phyloP scores from a whole-genome alignment of 2,329 filamentous ascomycete genomes.

The Calonectria montana region DNA sequence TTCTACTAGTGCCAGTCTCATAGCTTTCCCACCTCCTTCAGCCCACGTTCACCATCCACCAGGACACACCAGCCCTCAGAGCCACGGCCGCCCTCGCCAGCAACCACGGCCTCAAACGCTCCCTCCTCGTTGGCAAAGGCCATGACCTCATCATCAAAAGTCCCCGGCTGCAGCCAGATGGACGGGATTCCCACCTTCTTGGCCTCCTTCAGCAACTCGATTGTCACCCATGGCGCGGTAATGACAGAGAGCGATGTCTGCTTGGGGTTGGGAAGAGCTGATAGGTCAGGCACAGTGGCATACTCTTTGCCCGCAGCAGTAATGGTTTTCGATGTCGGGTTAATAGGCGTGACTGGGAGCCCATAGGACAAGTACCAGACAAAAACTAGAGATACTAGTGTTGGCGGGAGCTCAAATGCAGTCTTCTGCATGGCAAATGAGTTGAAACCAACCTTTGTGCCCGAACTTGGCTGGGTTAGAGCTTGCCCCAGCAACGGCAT shows the following conservation, averaged over 20 bases:
- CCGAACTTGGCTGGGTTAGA: slow-evolving; percentile 88
- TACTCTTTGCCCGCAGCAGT: slow-evolving; percentile 68
- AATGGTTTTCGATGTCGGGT: slow-evolving; percentile 77
- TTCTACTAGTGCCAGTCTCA: slow-evolving; percentile 31
- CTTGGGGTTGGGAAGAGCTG: slow-evolving; percentile 71
- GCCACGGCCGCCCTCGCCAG: slow-evolving; percentile 71
- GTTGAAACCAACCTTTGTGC: slow-evolving; percentile 75
- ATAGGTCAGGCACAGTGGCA: slow-evolving; percentile 73
- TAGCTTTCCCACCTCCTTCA: slow-evolving; percentile 67
- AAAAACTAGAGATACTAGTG: slow-evolving; percentile 70
- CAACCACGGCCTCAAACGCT: slow-evolving; percentile 77
- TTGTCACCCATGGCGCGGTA: slow-evolving; percentile 84
- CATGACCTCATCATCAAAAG: slow-evolving; percentile 81
- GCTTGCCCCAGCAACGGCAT: slow-evolving; percentile 91
- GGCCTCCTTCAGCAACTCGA: slow-evolving; percentile 80
- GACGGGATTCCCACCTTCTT: slow-evolving; percentile 77
- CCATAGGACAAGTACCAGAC: slow-evolving; percentile 85
- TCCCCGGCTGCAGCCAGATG: slow-evolving; percentile 93
- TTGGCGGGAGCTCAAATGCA: neutral
- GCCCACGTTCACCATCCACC: slow-evolving; percentile 79
- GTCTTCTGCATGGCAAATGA: neutral
- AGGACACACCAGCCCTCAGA: slow-evolving; percentile 88
- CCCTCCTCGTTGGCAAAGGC: slow-evolving; percentile 71
- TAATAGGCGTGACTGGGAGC: slow-evolving; percentile 85
- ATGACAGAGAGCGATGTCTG: slow-evolving; percentile 86